Conservation (phyloP, 257 asterid genomes). For the Gynochthodes officinalis region DNA sequence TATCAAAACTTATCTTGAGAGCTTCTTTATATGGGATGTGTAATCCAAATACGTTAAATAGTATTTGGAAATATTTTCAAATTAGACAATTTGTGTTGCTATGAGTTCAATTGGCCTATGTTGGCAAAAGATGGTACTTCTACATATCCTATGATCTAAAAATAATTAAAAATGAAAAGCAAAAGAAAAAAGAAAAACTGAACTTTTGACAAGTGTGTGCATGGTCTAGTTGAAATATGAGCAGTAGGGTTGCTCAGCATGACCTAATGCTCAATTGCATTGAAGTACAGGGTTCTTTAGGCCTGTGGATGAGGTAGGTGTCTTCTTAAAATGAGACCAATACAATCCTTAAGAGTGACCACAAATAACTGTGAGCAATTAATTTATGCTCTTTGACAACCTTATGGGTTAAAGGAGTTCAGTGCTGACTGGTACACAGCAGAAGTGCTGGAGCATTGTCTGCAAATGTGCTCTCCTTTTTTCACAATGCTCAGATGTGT, state of each 20-base stretch:
- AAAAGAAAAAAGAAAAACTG: too few species aligned
- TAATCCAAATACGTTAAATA: too few species aligned
- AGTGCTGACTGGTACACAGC: not conserved
- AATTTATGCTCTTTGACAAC: not conserved
- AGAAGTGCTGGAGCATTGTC: not conserved
- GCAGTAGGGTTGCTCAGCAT: not conserved
- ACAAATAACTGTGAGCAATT: not conserved
- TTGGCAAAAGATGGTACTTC: too few species aligned
- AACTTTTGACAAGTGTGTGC: too few species aligned
- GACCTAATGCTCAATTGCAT: not conserved
- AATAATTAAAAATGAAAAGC: too few species aligned
- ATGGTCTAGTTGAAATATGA: not conserved
- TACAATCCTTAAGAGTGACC: not conserved
- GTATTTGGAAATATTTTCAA: too few species aligned
- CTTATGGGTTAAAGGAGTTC: not conserved
- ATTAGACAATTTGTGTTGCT: too few species aligned
- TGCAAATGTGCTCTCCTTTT: not conserved
- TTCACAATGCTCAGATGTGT: not conserved
- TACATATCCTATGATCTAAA: too few species aligned
- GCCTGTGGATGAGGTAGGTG: not conserved
- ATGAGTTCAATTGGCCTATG: too few species aligned
- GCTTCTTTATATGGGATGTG: too few species aligned
- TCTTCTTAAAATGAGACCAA: not conserved
- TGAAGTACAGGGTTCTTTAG: not conserved
- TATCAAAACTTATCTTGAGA: too few species aligned